Conservation (phyloP, 108 stramenopile species). For the Schizochytrium sp. region DNA sequence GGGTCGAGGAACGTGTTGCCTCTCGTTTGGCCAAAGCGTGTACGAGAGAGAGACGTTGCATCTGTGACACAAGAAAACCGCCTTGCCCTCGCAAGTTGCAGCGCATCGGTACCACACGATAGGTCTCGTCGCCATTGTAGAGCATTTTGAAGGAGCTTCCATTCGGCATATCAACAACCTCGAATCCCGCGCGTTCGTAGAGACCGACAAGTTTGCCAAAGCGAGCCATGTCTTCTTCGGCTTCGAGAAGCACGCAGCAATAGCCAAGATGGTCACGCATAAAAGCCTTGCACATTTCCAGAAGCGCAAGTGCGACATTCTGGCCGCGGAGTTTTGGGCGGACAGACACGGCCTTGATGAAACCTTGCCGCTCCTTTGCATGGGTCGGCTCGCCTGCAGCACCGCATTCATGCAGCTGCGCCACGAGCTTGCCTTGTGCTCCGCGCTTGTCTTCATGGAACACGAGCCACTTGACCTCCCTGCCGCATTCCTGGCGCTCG, state of each 20-base stretch:
- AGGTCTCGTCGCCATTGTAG: constrained; percentile 15
- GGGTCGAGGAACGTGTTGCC: background rate
- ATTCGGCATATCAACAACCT: background rate
- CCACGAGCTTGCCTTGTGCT: background rate
- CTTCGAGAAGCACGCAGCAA: background rate
- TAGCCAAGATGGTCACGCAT: background rate
- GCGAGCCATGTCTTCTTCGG: background rate
- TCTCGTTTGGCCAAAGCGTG: background rate
- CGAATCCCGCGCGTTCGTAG: background rate
- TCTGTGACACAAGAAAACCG: too few relatives aligned
- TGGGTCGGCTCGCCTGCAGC: background rate
- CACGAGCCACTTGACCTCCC: background rate
- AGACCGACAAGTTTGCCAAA: background rate
- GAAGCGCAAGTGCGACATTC: background rate
- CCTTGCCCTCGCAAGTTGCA: background rate
- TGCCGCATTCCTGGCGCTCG: background rate
- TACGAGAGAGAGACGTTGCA: background rate
- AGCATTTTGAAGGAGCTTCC: background rate
- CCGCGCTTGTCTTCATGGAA: background rate
- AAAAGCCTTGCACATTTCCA: background rate
- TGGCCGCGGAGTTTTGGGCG: background rate
- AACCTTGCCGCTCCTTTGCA: background rate
- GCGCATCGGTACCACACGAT: background rate
- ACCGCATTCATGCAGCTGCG: background rate
- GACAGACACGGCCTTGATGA: background rate